These are phyloP conservation scores for Rhodamnia argentea DNA, from an alignment of 345 rosid genomes.

Conservation along the genomic window DNA sequence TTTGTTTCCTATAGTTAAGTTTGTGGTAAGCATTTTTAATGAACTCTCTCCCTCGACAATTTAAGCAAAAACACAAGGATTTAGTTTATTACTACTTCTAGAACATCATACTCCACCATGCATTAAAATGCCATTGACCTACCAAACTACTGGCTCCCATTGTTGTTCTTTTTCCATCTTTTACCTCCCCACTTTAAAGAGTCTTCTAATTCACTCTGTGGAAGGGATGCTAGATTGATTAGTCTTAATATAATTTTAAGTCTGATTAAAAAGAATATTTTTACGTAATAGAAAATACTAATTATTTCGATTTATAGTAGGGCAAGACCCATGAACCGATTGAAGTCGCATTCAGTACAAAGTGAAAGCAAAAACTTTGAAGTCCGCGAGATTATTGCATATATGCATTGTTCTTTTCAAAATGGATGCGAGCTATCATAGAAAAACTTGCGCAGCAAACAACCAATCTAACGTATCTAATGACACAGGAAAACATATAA, in stretches of 20 bases:
- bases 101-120: neutral
- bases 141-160: neutral
- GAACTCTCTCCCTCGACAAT: neutral
- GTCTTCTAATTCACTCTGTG: neutral
- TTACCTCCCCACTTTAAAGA: neutral
- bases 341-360: neutral
- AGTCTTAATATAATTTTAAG: neutral
- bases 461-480: neutral
- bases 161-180: neutral
- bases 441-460: neutral
- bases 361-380: neutral
- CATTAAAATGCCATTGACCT: neutral
- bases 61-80: neutral
- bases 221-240: neutral
- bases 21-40: neutral
- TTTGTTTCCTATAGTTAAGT: neutral
- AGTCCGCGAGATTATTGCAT: neutral
- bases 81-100: neutral
- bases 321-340: neutral
- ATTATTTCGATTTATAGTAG: neutral
- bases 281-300: neutral
- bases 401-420: neutral
- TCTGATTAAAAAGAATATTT: neutral
- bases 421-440: neutral
- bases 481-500: neutral